Percentiles rank a stretch among this genome's conserved stretches.
Conservation (phyloP, 345 rosid species). For the Camelina hispida region DNA sequence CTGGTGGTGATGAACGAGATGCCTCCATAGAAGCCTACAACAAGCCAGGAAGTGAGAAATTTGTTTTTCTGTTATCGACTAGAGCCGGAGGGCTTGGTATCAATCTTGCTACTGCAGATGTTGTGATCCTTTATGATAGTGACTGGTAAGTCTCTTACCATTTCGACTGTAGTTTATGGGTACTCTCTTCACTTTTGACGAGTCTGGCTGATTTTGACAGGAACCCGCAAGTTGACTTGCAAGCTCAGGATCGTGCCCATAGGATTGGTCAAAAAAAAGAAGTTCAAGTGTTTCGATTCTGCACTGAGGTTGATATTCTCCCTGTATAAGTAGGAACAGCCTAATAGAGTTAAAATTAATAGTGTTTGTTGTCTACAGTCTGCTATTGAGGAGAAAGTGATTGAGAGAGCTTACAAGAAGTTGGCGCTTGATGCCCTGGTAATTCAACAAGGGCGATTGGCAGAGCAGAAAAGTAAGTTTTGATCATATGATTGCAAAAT, state of each 20-base stretch:
- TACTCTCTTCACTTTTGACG: constrained; percentile 29
- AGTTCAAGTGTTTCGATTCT: constrained; percentile 98
- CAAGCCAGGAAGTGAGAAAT: constrained; percentile 98
- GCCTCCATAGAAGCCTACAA: constrained; percentile 95
- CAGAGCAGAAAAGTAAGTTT: constrained; percentile 92
- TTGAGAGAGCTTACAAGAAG: constrained; percentile 98
- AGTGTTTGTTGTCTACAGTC: constrained; percentile 61
- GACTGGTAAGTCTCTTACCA: constrained; percentile 69
- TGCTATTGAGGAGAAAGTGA: constrained; percentile 98
- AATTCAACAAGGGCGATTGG: constrained; percentile 95
- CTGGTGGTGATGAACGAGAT: constrained; percentile 99
- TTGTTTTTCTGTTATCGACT: constrained; percentile 94
- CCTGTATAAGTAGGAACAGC: constrained; percentile 14
- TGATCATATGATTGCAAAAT: background rate
- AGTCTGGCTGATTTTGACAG: constrained; percentile 52
- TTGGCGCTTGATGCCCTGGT: constrained; percentile 98
- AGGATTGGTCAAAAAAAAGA: constrained; percentile 99
- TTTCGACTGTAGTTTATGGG: constrained; percentile 12
- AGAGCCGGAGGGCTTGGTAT: constrained; percentile 99
- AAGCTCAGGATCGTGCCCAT: constrained; percentile 99
- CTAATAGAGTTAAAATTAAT: background rate
- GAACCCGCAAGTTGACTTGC: constrained; percentile 99
- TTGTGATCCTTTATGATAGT: constrained; percentile 98
- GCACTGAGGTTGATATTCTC: constrained; percentile 77
- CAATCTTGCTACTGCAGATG: constrained; percentile 99